Evolutionary conservation across 1,284 basidiomycete genomes (phyloP).

Genomic region (Agroathelia rolfsii): DNA sequence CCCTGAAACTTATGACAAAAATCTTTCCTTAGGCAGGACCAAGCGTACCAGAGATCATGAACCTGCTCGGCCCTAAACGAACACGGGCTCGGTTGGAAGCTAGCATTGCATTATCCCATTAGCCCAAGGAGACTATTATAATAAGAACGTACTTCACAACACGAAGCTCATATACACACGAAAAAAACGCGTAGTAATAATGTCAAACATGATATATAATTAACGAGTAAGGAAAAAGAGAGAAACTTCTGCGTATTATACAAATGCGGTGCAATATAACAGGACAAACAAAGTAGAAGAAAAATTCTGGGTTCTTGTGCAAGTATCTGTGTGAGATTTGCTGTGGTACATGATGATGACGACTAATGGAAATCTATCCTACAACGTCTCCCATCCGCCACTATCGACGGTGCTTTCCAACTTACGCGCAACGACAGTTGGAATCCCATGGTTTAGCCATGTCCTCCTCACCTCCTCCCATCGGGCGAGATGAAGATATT

Average conservation of each 20-base stretch:
- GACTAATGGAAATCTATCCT: slow-evolving; percentile 8
- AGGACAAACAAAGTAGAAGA: no score
- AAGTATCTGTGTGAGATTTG: no score
- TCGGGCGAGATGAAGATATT: slow-evolving; percentile 77
- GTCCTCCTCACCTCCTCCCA: slow-evolving; percentile 89
- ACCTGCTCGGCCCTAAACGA: slow-evolving; percentile 30
- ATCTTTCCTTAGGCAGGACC: slow-evolving; percentile 32
- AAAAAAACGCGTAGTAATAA: no score
- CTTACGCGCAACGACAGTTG: slow-evolving; percentile 84
- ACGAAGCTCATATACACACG: no score
- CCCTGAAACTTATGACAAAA: not conserved
- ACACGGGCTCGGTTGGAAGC: slow-evolving; percentile 22
- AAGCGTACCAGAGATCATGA: slow-evolving; percentile 33
- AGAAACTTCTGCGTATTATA: no score
- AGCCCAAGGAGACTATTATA: no score
- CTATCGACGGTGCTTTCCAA: slow-evolving; percentile 84
- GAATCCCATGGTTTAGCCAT: slow-evolving; percentile 86
- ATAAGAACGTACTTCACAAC: no score
- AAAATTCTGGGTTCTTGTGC: no score
- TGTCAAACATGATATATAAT: no score
- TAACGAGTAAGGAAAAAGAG: no score
- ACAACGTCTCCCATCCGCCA: slow-evolving; percentile 89
- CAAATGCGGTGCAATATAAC: no score
- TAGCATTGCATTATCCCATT: no score
- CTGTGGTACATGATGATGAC: slow-evolving; percentile 1